These are phyloP conservation scores for Aspergillus nomiae DNA, from an alignment of 2,329 filamentous ascomycete genomes.

Conservation along the genomic window DNA sequence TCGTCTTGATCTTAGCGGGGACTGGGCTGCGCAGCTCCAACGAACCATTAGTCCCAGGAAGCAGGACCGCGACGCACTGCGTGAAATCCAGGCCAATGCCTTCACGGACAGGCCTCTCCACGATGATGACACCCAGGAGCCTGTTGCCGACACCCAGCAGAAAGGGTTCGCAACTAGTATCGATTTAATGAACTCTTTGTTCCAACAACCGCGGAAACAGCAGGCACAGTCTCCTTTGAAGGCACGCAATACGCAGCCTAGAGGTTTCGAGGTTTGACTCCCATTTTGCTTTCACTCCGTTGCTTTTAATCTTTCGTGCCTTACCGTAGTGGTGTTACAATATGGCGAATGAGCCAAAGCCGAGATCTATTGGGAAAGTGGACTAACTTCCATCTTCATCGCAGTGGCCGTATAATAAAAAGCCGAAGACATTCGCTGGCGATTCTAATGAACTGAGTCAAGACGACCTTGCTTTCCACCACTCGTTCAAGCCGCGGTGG, in stretches of 20 bases:
- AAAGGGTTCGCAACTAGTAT: slow-evolving; percentile 83
- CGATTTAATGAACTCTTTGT: slow-evolving; percentile 94
- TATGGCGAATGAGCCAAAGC: background rate
- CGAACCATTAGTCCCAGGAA: slow-evolving; percentile 94
- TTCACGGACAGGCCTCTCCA: slow-evolving; percentile 51
- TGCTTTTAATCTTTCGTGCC: slow-evolving; percentile 23
- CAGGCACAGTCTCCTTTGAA: slow-evolving; percentile 53
- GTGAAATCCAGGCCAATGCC: slow-evolving; percentile 63
- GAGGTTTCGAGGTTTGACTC: slow-evolving; percentile 88
- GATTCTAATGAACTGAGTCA: slow-evolving; percentile 64
- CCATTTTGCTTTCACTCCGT: slow-evolving; percentile 50
- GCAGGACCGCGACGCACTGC: slow-evolving; percentile 76
- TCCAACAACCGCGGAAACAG: slow-evolving; percentile 64
- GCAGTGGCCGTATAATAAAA: slow-evolving; percentile 87
- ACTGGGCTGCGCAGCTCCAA: slow-evolving; percentile 92
- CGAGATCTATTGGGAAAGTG: background rate
- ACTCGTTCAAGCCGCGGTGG: slow-evolving; percentile 78
- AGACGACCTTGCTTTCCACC: slow-evolving; percentile 68
- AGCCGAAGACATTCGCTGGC: slow-evolving; percentile 67
- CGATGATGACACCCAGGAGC: slow-evolving; percentile 35
- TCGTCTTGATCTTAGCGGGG: slow-evolving; percentile 64
- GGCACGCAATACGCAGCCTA: slow-evolving; percentile 57
- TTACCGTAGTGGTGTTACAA: background rate
- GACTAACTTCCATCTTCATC: slow-evolving; percentile 18
- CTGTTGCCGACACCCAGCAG: slow-evolving; percentile 33